phyloP scores from a whole-genome alignment of 2,329 filamentous ascomycete species.

The Bipolaris zeicola region DNA sequence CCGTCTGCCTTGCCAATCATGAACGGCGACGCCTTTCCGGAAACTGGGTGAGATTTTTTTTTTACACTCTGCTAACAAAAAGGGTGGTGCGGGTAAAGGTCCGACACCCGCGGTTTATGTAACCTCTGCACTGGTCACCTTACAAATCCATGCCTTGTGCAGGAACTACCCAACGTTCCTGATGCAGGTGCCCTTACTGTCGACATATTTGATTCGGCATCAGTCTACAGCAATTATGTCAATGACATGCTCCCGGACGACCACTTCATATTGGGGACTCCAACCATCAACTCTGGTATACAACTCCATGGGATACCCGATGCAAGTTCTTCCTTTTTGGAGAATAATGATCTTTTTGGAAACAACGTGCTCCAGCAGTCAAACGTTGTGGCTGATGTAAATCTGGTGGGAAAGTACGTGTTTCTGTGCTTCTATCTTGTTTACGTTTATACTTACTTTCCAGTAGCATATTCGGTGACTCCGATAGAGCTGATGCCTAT shows the following conservation, averaged over 20 bases:
- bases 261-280: not conserved
- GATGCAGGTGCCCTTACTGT: not conserved
- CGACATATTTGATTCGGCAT: not conserved
- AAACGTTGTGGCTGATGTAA: no score
- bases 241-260: not conserved
- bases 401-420: no score
- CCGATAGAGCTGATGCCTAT: no score
- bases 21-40: not conserved
- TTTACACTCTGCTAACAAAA: slow-evolving; percentile 7
- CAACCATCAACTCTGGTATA: not conserved
- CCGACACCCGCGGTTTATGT: no score
- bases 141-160: not conserved
- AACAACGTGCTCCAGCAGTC: not conserved
- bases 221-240: not conserved
- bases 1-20: not conserved
- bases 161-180: not conserved
- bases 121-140: no score
- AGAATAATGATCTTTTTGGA: not conserved
- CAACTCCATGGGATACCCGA: no score
- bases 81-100: no score
- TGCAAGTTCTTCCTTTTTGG: not conserved
- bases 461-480: no score
- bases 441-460: no score
- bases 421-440: no score
- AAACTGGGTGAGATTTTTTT: slow-evolving; percentile 7